A percentile compares a stretch with the other conserved stretches of the same genome.
phyloP scores from a whole-genome alignment of 2,329 filamentous ascomycete species.

The Fusarium verticillioides region DNA sequence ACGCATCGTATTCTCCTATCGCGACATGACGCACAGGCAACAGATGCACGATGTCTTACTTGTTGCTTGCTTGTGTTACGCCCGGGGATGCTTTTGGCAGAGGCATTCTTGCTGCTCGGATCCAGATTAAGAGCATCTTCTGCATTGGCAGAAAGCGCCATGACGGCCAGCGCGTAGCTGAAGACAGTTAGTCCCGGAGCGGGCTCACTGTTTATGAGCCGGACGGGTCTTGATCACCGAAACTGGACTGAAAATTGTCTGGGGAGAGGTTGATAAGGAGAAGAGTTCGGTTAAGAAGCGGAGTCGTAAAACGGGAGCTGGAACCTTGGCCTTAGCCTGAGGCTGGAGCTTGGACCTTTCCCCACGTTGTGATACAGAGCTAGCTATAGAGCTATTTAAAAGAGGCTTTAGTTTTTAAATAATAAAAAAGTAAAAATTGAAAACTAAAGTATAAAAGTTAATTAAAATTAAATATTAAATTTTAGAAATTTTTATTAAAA shows the following conservation, averaged over 20 bases:
- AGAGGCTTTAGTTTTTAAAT: background rate
- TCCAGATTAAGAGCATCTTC: constrained; percentile 36
- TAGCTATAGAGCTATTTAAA: background rate
- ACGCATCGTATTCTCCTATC: constrained; percentile 61
- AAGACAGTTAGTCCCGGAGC: background rate
- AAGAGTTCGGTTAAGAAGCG: constrained; percentile 28
- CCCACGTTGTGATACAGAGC: constrained; percentile 24
- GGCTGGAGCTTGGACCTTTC: constrained; percentile 32
- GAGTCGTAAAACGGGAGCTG: constrained; percentile 23
- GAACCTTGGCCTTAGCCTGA: background rate
- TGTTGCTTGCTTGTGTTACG: constrained; percentile 50
- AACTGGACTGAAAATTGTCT: background rate
- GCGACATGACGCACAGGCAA: constrained; percentile 66
- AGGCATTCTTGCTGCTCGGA: constrained; percentile 50
- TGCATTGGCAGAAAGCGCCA: constrained; percentile 29
- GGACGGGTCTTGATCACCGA: background rate
- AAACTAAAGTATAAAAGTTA: no score
- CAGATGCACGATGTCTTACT: constrained; percentile 60
- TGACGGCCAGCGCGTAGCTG: constrained; percentile 3
- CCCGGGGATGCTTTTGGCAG: constrained; percentile 42
- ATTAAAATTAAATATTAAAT: no score
- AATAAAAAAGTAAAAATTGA: no score
- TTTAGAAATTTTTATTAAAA: no score
- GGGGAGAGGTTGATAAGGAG: constrained; percentile 13
- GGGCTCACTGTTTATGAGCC: background rate